Evolutionary conservation across 2,329 filamentous ascomycete species (phyloP).

Genomic region (Trichoderma gracile): DNA sequence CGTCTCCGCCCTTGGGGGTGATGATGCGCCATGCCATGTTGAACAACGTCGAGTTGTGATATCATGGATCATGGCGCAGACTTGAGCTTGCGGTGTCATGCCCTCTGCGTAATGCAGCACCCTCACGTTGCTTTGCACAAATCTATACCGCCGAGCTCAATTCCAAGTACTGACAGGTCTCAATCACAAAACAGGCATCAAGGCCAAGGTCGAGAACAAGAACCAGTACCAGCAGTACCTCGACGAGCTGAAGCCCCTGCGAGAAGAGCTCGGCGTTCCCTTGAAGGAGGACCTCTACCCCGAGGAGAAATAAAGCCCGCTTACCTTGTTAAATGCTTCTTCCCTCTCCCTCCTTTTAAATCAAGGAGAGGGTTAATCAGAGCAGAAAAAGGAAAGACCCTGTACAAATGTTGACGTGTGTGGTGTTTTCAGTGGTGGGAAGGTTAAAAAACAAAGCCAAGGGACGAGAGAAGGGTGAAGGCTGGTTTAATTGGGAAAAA

Average conservation of each 20-base stretch:
- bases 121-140: background rate
- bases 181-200: constrained; percentile 69
- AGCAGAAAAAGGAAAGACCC: constrained; percentile 29
- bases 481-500: constrained; percentile 28
- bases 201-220: constrained; percentile 99
- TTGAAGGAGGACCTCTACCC: constrained; percentile 95
- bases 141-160: background rate
- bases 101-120: background rate
- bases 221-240: constrained; percentile 97
- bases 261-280: constrained; percentile 88
- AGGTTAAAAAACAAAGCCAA: constrained; percentile 32
- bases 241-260: constrained; percentile 84
- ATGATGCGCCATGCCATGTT: background rate
- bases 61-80: background rate
- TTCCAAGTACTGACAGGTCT: constrained; percentile 10
- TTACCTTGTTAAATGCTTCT: too few species aligned
- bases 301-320: constrained; percentile 49
- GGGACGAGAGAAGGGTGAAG: constrained; percentile 26
- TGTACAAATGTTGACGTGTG: constrained; percentile 39
- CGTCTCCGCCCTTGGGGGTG: background rate
- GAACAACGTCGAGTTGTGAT: background rate
- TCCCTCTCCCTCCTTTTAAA: too few species aligned
- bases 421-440: constrained; percentile 33
- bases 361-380: background rate
- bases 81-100: background rate